A percentile compares a stretch with the other conserved stretches of the same genome.
Evolutionary conservation across 1,139 yeast species (phyloP).

Genomic region (Debaryomyces robertsiae): DNA sequence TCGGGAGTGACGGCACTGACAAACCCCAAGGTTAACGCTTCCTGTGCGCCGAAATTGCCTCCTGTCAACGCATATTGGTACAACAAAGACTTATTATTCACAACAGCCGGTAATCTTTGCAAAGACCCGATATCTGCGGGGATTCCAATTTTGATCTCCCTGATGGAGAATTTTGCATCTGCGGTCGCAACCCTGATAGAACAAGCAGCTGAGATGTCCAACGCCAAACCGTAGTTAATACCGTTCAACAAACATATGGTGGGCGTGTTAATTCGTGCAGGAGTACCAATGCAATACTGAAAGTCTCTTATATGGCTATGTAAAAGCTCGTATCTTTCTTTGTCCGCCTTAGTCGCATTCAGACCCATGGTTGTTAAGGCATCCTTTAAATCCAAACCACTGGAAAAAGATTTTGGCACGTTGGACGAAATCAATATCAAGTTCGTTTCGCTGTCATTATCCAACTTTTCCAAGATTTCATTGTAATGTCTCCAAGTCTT

Average conservation of each 20-base stretch:
- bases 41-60: slow-evolving; percentile 54
- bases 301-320: slow-evolving; percentile 54
- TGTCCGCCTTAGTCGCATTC: slow-evolving; percentile 18
- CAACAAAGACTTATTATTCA: slow-evolving; percentile 60
- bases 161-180: slow-evolving; percentile 59
- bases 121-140: slow-evolving; percentile 81
- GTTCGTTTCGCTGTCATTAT: slow-evolving; percentile 47
- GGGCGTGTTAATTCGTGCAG: slow-evolving; percentile 50
- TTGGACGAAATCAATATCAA: slow-evolving; percentile 61
- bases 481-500: slow-evolving; percentile 59
- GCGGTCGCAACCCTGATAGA: slow-evolving; percentile 60
- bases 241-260: slow-evolving; percentile 54
- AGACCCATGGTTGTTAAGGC: slow-evolving; percentile 24
- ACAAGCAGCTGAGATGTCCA: slow-evolving; percentile 64
- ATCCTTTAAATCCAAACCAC: slow-evolving; percentile 65
- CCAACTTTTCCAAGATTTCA: slow-evolving; percentile 50
- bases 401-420: slow-evolving; percentile 57
- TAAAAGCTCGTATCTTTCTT: slow-evolving; percentile 28
- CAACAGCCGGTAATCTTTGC: slow-evolving; percentile 63
- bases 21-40: slow-evolving; percentile 59
- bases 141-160: slow-evolving; percentile 74
- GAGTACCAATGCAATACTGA: slow-evolving; percentile 56
- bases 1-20: slow-evolving; percentile 50
- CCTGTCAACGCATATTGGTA: slow-evolving; percentile 69
- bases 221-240: slow-evolving; percentile 59